Evolutionary conservation across 768 basidiomycete genomes (phyloP), one percentile per base, ranked within the genome.

Genomic region (Psilocybe tampanensis): DNA sequence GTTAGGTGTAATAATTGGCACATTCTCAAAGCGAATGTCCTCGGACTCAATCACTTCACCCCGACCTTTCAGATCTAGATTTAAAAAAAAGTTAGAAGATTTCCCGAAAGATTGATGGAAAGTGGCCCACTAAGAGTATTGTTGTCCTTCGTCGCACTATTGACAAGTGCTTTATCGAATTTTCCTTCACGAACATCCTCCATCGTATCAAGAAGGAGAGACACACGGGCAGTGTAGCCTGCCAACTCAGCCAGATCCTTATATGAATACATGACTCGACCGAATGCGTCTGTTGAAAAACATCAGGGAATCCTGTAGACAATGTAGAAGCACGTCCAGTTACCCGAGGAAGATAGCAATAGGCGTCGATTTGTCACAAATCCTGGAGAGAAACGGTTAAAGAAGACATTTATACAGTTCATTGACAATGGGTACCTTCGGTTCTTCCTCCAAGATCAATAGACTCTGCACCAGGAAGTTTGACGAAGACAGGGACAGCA

Each of bases 281-380:
- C 95, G 64, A 98, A 91, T 1, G 96, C 96, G 75, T 98, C 96
- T 85, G 18, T 44, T 17, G 29, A 12, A 13, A 2, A 32, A 8
- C 61, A 7, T 29, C 49, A 19, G 22, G 52, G 8, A 21, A 22
- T n/a, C n/a, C n/a, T n/a, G n/a, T n/a, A n/a, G n/a, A n/a, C n/a
- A n/a, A n/a, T n/a, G 5, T 12, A 8, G 12, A 21, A 32, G 29
- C 2, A 41, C 52, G 21, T 29, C 9, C 29, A 23, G 75, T 59
- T 58, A 86, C 89, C 89, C 57, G 90, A 92, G 3, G 93, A 85
- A n/a, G 93, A 95, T 15, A 97, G 74, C 9, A 97, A 74, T 36
- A 97, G 80, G 19, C 95, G 82, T 52, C 95, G 80, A 68, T 99
- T 99, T n/a, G 96, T 98, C 15, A 99, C 92, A 67, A 98, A 98